Evolutionary conservation across 2,329 filamentous ascomycete species (phyloP).

Genomic region (Septoria linicola): DNA sequence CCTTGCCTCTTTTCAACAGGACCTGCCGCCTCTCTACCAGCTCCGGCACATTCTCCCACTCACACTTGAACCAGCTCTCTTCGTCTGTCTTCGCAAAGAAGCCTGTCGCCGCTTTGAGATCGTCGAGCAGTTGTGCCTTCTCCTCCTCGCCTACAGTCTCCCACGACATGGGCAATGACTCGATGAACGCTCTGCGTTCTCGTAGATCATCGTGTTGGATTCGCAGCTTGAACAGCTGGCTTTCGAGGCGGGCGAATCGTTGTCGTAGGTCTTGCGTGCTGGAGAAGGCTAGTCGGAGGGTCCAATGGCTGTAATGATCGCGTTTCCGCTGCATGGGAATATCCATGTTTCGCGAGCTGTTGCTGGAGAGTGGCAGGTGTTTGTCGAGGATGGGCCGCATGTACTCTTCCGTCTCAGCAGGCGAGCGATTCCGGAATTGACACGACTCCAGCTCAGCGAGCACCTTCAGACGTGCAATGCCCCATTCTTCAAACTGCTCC

Average conservation of each 20-base stretch:
- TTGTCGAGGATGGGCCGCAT: conserved; percentile 87
- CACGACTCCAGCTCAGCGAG: conserved; percentile 89
- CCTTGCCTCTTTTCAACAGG: conserved; percentile 75
- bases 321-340: conserved; percentile 77
- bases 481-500: conserved; percentile 98
- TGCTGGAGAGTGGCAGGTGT: conserved; percentile 75
- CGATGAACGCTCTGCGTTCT: conserved; percentile 75
- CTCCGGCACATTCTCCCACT: conserved; percentile 91
- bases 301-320: conserved; percentile 98
- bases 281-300: conserved; percentile 87
- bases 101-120: conserved; percentile 60
- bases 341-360: conserved; percentile 60
- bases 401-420: conserved; percentile 76
- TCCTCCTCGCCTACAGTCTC: conserved; percentile 79
- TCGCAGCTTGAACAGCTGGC: conserved; percentile 81
- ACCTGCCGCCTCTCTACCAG: conserved; percentile 78
- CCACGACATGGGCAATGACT: conserved; percentile 77
- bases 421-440: conserved; percentile 85
- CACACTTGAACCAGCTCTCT: conserved; percentile 91
- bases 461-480: conserved; percentile 84
- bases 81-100: conserved; percentile 61
- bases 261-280: conserved; percentile 85
- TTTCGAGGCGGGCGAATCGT: conserved; percentile 83
- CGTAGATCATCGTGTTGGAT: conserved; percentile 72
- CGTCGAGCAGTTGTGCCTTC: conserved; percentile 63